These are phyloP conservation scores for Brassica juncea DNA, from an alignment of 345 rosid genomes.

Conservation along the genomic window DNA sequence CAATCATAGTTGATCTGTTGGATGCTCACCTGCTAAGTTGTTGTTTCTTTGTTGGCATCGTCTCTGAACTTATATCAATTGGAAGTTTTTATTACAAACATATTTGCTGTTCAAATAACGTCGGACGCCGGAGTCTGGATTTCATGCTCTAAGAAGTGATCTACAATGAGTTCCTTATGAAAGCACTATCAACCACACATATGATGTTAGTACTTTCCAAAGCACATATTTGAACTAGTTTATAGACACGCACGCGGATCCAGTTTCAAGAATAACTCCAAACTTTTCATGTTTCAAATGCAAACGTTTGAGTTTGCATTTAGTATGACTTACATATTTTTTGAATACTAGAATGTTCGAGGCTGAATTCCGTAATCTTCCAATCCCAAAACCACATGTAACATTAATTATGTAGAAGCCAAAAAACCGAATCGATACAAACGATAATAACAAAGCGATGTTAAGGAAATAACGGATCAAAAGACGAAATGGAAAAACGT, in stretches of 20 bases:
- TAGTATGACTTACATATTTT: background rate
- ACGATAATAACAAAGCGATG: no score
- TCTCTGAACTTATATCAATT: background rate
- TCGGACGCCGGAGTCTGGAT: background rate
- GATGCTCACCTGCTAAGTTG: slow-evolving; percentile 6
- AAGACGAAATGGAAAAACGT: no score
- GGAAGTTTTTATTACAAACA: background rate
- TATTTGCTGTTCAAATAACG: background rate
- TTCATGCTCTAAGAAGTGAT: background rate
- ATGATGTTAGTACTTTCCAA: background rate
- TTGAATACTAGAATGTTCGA: background rate
- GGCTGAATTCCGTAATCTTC: no score
- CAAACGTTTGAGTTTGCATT: background rate
- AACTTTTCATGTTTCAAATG: background rate
- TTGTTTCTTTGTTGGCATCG: background rate
- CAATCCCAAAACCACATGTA: no score
- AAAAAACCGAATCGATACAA: no score
- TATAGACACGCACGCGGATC: background rate
- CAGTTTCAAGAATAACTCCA: slow-evolving; percentile 5
- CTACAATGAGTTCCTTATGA: background rate
- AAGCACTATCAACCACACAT: background rate
- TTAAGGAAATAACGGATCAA: no score
- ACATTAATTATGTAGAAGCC: no score
- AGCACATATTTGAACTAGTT: background rate
- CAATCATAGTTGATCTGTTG: slow-evolving; percentile 16